Percentiles rank a stretch among this genome's conserved stretches.
These are phyloP conservation scores for Murraya koenigii DNA, from an alignment of 345 rosid genomes.

Conservation along the genomic window DNA sequence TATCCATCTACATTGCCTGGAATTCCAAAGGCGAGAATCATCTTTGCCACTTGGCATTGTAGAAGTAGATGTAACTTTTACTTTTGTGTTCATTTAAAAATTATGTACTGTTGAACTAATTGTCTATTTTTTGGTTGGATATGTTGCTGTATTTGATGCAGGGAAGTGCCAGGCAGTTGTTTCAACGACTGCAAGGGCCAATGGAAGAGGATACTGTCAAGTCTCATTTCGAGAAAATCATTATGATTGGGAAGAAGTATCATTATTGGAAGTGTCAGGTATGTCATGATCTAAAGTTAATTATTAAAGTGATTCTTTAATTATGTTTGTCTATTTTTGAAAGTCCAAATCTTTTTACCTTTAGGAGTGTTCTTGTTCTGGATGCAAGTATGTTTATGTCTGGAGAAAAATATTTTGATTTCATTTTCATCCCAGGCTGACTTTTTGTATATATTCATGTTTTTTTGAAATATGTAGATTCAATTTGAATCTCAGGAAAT, in stretches of 20 bases:
- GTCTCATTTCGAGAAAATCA: constrained; percentile 95
- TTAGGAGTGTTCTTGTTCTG: background rate
- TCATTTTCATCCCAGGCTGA: background rate
- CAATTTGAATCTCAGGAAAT: background rate
- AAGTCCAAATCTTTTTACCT: background rate
- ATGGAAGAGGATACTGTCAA: constrained; percentile 93
- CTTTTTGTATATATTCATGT: background rate
- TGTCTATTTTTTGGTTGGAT: constrained; percentile 10
- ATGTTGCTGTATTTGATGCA: constrained; percentile 37
- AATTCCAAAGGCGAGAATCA: constrained; percentile 78
- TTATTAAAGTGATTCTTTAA: background rate
- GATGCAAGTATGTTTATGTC: background rate
- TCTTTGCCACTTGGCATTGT: background rate
- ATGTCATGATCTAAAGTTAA: constrained; percentile 16
- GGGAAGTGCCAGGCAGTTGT: constrained; percentile 99
- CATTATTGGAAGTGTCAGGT: constrained; percentile 73
- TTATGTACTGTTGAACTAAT: constrained; percentile 11
- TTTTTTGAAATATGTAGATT: background rate
- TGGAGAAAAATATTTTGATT: background rate
- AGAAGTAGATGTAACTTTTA: background rate
- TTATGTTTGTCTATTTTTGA: background rate
- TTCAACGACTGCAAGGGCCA: constrained; percentile 95
- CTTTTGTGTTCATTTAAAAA: constrained; percentile 15
- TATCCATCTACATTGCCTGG: constrained; percentile 99
- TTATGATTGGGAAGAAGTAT: constrained; percentile 73